Conservation (phyloP, 1,284 basidiomycete genomes). For the Trichosporon ovoides region DNA sequence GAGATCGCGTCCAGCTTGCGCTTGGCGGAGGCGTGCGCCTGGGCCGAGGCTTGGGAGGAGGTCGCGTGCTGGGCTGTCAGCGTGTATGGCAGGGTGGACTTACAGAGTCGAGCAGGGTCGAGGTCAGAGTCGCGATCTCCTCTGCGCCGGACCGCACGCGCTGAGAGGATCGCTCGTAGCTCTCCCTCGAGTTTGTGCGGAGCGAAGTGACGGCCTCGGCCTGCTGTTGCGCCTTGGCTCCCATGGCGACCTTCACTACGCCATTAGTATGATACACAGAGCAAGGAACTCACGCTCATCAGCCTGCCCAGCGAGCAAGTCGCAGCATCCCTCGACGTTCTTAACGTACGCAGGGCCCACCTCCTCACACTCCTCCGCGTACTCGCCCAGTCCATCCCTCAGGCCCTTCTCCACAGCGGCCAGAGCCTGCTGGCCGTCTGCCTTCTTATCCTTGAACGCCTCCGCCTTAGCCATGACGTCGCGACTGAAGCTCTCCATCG, state of each 20-base stretch:
- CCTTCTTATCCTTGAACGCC: constrained; percentile 10
- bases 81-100: constrained; percentile 8
- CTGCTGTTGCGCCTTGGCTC: neutral
- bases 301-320: constrained; percentile 20
- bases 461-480: neutral
- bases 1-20: constrained; percentile 29
- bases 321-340: constrained; percentile 28
- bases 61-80: constrained; percentile 25
- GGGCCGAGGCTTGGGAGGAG: constrained; percentile 20
- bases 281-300: constrained; percentile 22
- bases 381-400: too few relatives aligned
- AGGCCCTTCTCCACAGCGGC: constrained; percentile 25
- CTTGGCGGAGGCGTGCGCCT: constrained; percentile 21
- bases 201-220: constrained; percentile 9
- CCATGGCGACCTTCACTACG: constrained; percentile 12
- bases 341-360: too few relatives aligned
- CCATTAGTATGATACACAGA: neutral
- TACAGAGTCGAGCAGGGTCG: constrained; percentile 29
- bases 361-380: too few relatives aligned
- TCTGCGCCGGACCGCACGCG: constrained; percentile 8
- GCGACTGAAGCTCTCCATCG: neutral
- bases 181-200: neutral
- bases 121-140: constrained; percentile 20
- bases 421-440: constrained; percentile 23
- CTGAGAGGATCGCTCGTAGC: constrained; percentile 1